phyloP scores from a whole-genome alignment of 129 eudicot species.

The Flaveria robusta region DNA sequence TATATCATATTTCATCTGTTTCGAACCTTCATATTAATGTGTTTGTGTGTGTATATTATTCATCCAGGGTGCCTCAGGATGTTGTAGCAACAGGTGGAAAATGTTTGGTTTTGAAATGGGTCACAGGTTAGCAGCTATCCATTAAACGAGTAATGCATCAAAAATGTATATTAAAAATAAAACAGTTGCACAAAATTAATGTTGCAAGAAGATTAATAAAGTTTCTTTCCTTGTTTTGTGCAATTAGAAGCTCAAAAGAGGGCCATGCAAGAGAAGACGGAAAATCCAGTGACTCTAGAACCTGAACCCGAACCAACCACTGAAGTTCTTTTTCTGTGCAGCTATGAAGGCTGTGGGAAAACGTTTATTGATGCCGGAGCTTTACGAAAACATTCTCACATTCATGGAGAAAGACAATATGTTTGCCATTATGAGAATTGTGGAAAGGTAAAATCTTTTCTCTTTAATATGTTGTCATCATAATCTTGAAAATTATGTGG shows the following conservation, averaged over 20 bases:
- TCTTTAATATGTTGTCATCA: background rate
- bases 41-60: background rate
- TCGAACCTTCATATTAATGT: constrained; percentile 21
- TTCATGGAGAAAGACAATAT: constrained; percentile 94
- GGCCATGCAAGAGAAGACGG: constrained; percentile 63
- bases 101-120: constrained; percentile 83
- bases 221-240: constrained; percentile 19
- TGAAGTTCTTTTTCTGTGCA: constrained; percentile 96
- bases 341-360: constrained; percentile 97
- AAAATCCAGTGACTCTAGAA: constrained; percentile 59
- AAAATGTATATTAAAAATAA: background rate
- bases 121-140: constrained; percentile 58
- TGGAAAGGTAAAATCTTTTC: constrained; percentile 68
- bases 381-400: constrained; percentile 90
- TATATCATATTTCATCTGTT: constrained; percentile 7
- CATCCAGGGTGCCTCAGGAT: constrained; percentile 88
- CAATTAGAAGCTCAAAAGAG: constrained; percentile 70
- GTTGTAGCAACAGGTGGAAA: constrained; percentile 92
- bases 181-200: constrained; percentile 2
- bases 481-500: constrained; percentile 21
- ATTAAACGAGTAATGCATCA: background rate
- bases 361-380: constrained; percentile 95
- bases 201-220: constrained; percentile 11
- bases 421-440: constrained; percentile 86
- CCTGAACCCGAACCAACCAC: constrained; percentile 97